Evolutionary conservation across 441 rosid species (phyloP).

Genomic region (Mallotus repandus): DNA sequence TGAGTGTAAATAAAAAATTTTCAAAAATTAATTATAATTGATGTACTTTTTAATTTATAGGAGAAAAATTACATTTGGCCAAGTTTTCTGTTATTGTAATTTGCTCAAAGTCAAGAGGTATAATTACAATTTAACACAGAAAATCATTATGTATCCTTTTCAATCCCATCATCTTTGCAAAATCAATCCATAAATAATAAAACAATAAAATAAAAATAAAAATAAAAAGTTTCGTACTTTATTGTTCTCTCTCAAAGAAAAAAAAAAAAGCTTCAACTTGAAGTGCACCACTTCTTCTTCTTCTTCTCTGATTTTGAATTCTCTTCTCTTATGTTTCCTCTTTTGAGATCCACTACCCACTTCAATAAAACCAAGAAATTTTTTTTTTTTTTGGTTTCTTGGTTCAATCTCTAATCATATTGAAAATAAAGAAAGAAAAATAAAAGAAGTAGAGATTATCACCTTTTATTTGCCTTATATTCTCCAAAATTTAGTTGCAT

Average conservation of each 20-base stretch:
- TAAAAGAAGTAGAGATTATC: conserved; percentile 19
- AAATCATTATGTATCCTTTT: neutral
- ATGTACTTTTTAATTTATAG: too few relatives aligned
- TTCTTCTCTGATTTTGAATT: neutral
- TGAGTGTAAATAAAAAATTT: too few relatives aligned
- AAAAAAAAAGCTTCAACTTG: neutral
- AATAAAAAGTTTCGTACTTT: neutral
- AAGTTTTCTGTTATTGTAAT: neutral
- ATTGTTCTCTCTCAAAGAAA: neutral
- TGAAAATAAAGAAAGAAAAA: neutral
- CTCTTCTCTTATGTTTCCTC: neutral
- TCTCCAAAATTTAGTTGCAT: conserved; percentile 27
- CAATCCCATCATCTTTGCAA: neutral
- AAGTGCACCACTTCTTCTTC: conserved; percentile 16
- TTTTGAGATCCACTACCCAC: conserved; percentile 30
- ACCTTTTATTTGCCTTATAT: conserved; percentile 24
- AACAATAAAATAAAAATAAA: neutral
- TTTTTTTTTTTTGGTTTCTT: neutral
- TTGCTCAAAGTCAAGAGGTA: neutral
- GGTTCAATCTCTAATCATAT: neutral
- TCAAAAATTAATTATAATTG: too few relatives aligned
- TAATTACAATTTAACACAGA: neutral
- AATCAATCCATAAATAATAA: neutral
- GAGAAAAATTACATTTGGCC: too few relatives aligned
- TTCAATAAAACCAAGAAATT: neutral